phyloP scores from a whole-genome alignment of 768 basidiomycete genomes.

The Trametes sanguinea region DNA sequence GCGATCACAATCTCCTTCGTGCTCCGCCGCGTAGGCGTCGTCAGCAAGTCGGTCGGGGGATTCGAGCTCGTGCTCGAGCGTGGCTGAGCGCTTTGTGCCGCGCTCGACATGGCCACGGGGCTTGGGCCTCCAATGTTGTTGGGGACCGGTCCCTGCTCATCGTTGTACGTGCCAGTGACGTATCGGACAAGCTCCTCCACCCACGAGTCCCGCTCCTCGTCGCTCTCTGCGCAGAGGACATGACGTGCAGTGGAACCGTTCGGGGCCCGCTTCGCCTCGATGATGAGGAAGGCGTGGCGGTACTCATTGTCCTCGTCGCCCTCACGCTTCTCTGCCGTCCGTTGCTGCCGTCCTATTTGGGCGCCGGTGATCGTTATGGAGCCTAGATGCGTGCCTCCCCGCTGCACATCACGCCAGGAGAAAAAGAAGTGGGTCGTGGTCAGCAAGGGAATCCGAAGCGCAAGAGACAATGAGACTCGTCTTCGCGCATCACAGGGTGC shows the following conservation, averaged over 20 bases:
- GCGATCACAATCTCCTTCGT: conserved; percentile 59
- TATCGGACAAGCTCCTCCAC: conserved; percentile 91
- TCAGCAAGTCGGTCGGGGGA: conserved; percentile 40
- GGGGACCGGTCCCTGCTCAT: conserved; percentile 53
- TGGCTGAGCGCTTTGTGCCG: conserved; percentile 35
- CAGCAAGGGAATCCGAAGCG: conserved; percentile 10
- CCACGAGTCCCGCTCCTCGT: conserved; percentile 91
- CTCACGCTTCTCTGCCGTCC: conserved; percentile 50
- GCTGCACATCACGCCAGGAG: conserved; percentile 46
- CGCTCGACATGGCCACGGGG: conserved; percentile 17
- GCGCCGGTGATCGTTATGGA: conserved; percentile 90
- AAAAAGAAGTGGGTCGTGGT: not conserved
- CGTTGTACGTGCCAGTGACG: conserved; percentile 78
- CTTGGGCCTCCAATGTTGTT: conserved; percentile 9
- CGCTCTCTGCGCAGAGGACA: conserved; percentile 96
- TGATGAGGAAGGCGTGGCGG: conserved; percentile 95
- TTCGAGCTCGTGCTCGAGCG: conserved; percentile 59
- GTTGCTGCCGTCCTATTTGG: conserved; percentile 94
- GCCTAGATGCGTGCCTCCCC: conserved; percentile 89
- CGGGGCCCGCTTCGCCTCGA: conserved; percentile 79
- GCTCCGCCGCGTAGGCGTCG: conserved; percentile 43
- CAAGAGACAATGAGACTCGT: conserved; percentile 15
- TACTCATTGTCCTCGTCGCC: conserved; percentile 90
- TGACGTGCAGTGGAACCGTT: conserved; percentile 76
- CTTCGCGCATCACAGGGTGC: not conserved